Evolutionary conservation across 2,329 filamentous ascomycete genomes (phyloP), one percentile per base, ranked within the genome.

Genomic region (Talaromyces albobiverticillius): DNA sequence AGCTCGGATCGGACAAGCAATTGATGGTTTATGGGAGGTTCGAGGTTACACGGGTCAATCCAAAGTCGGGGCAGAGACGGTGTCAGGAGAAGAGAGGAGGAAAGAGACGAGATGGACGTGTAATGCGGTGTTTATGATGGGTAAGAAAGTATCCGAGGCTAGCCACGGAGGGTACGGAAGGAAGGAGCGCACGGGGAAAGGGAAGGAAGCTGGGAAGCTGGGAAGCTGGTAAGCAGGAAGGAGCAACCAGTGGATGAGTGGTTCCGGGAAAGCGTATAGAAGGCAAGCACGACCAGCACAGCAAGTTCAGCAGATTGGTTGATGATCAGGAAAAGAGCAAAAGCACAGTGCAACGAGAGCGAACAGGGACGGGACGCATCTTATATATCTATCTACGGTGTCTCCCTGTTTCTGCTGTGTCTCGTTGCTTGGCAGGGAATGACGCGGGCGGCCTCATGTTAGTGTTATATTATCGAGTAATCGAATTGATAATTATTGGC

Each of bases 401-500:
- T n/a, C n/a, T n/a, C n/a, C n/a, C n/a, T n/a, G n/a, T n/a, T n/a
- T n/a, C n/a, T n/a, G n/a, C 26, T 29, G 26, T 29, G 5, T 5
- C 26, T 29, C 26, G 10, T 29, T 29, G 26, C 26, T 29, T 10
- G 26, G 10, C 26, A 29, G 26, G 5, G n/a, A n/a, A n/a, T n/a
- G n/a, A n/a, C n/a, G n/a, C n/a, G n/a, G n/a, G n/a, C n/a, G n/a
- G n/a, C n/a, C n/a, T n/a, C n/a, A n/a, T n/a, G n/a, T n/a, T n/a
- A n/a, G n/a, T n/a, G n/a, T n/a, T 10, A 34, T 34, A 34, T 23
- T 34, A 51, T 51, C 48, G 48, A 51, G 48, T 51, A 51, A 51
- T 51, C 41, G 36, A 43, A 51, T 52, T 46, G 50, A 31, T 52
- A 45, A 52, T 46, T 46, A 52, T 46, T 46, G 41, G 38, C 32